Evolutionary conservation across 2,329 filamentous ascomycete genomes (phyloP), one percentile per base, ranked within the genome.

Genomic region (Ustulina deusta): DNA sequence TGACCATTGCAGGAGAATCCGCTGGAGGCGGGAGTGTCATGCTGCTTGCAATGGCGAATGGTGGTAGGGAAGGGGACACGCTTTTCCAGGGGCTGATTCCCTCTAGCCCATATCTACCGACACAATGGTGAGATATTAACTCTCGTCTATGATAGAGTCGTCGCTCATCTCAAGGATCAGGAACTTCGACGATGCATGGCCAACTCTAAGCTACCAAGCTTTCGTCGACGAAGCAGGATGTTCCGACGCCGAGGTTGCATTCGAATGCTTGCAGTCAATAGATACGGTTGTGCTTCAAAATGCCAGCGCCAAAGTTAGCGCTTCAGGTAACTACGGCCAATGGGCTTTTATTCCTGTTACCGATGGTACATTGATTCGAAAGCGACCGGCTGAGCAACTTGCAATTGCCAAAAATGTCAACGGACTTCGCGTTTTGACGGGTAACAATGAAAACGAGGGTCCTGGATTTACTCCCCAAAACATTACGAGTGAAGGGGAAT

Each of bases 1-100:
- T 89, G 1, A 87, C 85, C 0, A 82, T 88, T 29, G 81, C 81
- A 72, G 86, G 87, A 0, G 82, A 86, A 70, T 85, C 82, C 0
- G 86, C 87, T 0, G 86, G 87, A 2, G 87, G 79, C 0, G 86
- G 85, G 0, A 80, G 78, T 2, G 83, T 84, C 2, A 81, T 80
- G 73, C 61, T 86, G 36, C 81, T 84, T 13, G 82, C 83, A 34
- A 79, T 85, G 20, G 83, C 86, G 32, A 81, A 84, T 2, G 81
- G 83, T 13, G 81, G 81, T 1, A 80, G 79, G 9, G 78, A 78
- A 0, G 78, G 80, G 4, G 80, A 80, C 27, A 68, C 74, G 0
- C 78, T 89, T 0, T 89, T 89, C 74, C 78, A 74, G 6, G 84
- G 76, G 20, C 70, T 78, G 13, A 80, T 82, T 42, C 71, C 77